Evolutionary conservation across 1,139 yeast genomes (phyloP).

Genomic region (Yamadazyma diospyri): DNA sequence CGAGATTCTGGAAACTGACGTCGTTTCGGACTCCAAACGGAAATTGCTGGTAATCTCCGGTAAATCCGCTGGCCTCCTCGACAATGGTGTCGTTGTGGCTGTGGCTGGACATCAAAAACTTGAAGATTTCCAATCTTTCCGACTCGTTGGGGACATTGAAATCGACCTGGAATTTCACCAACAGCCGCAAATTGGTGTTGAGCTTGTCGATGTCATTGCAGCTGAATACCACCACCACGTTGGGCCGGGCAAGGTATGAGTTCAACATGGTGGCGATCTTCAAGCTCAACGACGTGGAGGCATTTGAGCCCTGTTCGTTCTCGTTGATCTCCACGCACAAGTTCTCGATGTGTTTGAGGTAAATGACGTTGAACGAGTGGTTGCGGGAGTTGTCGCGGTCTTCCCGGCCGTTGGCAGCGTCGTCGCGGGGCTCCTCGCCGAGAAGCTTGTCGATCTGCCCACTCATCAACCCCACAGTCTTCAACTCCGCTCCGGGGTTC

Average conservation of each 20-base stretch:
- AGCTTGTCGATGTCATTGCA: constrained; percentile 69
- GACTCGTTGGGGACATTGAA: constrained; percentile 74
- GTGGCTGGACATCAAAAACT: constrained; percentile 38
- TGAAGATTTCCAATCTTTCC: constrained; percentile 67
- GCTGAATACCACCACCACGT: constrained; percentile 58
- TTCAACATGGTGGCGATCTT: constrained; percentile 59
- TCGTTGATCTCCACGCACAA: constrained; percentile 66
- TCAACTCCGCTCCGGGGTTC: constrained; percentile 68
- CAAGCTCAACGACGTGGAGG: constrained; percentile 53
- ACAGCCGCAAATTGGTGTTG: constrained; percentile 62
- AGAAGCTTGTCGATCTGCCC: constrained; percentile 69
- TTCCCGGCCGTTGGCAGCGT: constrained; percentile 11
- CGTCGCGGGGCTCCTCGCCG: constrained; percentile 3
- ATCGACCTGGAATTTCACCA: constrained; percentile 72
- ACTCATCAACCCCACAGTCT: constrained; percentile 71
- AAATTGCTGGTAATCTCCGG: constrained; percentile 18
- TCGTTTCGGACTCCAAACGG: constrained; percentile 42
- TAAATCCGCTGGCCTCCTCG: constrained; percentile 20
- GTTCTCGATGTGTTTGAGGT: constrained; percentile 71
- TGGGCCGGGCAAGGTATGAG: constrained; percentile 42
- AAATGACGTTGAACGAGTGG: constrained; percentile 48
- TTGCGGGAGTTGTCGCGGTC: constrained; percentile 10
- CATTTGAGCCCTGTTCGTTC: constrained; percentile 55
- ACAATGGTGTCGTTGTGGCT: constrained; percentile 8
- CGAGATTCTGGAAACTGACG: constrained; percentile 56